Percentiles rank a stretch among this genome's conserved stretches.
phyloP scores from a whole-genome alignment of 164 flowering plant genomes.

The Macadamia integrifolia region DNA sequence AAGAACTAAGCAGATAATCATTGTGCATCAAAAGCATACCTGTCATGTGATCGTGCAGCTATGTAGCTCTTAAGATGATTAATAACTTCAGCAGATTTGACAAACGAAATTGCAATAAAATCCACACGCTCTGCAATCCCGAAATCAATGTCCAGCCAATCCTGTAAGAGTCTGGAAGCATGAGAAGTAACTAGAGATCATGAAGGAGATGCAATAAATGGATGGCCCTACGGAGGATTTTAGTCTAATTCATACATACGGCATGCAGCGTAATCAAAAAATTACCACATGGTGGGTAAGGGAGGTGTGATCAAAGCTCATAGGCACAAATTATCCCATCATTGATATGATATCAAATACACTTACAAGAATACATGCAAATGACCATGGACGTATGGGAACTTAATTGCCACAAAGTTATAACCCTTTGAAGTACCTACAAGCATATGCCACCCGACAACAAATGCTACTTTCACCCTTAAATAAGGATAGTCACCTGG shows the following conservation, averaged over 20 bases:
- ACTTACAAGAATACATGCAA: too few relatives aligned
- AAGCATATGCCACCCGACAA: neutral
- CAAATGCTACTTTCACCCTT: neutral
- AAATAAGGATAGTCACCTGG: neutral
- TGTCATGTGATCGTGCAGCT: conserved; percentile 68
- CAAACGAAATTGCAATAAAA: conserved; percentile 91
- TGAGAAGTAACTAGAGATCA: neutral
- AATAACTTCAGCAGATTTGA: conserved; percentile 93
- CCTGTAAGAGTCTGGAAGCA: conserved; percentile 34
- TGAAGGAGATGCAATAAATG: neutral
- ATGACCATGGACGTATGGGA: too few relatives aligned
- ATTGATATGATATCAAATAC: too few relatives aligned
- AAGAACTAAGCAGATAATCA: neutral
- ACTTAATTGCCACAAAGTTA: too few relatives aligned
- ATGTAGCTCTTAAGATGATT: conserved; percentile 87
- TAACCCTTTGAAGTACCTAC: too few relatives aligned
- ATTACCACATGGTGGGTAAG: too few relatives aligned
- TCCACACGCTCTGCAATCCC: conserved; percentile 93
- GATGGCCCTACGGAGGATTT: neutral
- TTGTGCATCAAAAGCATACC: conserved; percentile 27
- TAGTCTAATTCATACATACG: neutral
- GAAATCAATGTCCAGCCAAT: conserved; percentile 98
- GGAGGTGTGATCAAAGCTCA: too few relatives aligned
- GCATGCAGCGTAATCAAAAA: neutral
- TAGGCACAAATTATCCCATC: too few relatives aligned